phyloP scores from a whole-genome alignment of 306 rosid genomes.

The Dalbergia oliveri region DNA sequence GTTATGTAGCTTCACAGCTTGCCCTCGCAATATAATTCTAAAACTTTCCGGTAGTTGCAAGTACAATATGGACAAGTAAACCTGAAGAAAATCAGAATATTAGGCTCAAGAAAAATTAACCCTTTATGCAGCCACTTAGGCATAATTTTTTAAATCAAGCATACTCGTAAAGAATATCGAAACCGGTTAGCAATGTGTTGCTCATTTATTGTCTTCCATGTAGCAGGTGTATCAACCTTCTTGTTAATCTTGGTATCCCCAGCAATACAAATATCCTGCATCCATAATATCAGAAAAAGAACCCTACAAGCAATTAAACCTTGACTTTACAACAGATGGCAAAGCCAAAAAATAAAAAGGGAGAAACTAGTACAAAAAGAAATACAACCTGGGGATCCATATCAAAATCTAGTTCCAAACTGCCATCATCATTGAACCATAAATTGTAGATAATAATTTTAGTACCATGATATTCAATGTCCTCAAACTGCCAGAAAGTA shows the following conservation, averaged over 20 bases:
- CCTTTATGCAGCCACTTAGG: conserved; percentile 19
- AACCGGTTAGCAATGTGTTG: conserved; percentile 71
- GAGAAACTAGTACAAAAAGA: not conserved
- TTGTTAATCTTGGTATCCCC: conserved; percentile 53
- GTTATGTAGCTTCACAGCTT: conserved; percentile 72
- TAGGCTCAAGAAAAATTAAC: conserved; percentile 30
- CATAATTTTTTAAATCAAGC: conserved; percentile 43
- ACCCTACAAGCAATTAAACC: conserved; percentile 20
- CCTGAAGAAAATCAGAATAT: conserved; percentile 64
- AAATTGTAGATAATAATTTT: conserved; percentile 84
- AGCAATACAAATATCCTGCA: conserved; percentile 75
- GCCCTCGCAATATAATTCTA: conserved; percentile 72
- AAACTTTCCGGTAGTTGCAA: conserved; percentile 69
- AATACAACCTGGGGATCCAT: conserved; percentile 72
- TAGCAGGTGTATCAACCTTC: conserved; percentile 35
- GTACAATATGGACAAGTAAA: conserved; percentile 87
- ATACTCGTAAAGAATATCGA: conserved; percentile 83
- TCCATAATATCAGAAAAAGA: conserved; percentile 44
- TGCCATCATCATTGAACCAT: conserved; percentile 72
- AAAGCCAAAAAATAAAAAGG: not conserved
- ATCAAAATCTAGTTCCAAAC: conserved; percentile 78
- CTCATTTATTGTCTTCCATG: conserved; percentile 57
- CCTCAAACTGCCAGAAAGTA: conserved; percentile 62
- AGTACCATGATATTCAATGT: conserved; percentile 81
- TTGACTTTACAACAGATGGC: not conserved